Base-by-base conservation (phyloP, 257 asterid genomes). In the Solanum sitiens region DNA sequence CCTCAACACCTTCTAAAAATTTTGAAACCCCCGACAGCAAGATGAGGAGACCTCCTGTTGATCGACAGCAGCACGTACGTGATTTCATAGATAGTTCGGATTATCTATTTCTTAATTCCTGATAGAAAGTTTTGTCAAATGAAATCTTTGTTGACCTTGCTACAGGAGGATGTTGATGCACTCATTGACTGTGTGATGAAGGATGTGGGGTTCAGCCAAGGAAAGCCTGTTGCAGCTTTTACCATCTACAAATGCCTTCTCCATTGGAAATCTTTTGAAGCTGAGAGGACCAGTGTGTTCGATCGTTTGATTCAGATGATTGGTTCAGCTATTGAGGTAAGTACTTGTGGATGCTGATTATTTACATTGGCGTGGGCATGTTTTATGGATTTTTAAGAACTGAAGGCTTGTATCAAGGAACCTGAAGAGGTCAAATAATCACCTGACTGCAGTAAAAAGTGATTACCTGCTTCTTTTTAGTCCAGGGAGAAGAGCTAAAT, bases 261-360 rank as follows among this genome's bases (percentile, higher is more conserved):
- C 90, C 96, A 97, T 89, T 97, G 99, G 99, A 95, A 94, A 92
- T 97, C 99, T 86, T 97, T 97, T 86, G 99, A 97, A 96, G 99
- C 99, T 42, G 99, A 97, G 80, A 94, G 98, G 85, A 97, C 99
- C 50, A 97, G 99, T 87, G 99, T 97, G 74, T 97, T 97, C 90
- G 99, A 97, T 91, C 99, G 98, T 86, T 96, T 97, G 92, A 92
- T 97, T 94, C 95, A 95, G 91, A 97, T 96, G 99, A 92, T 97
- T 88, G 99, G 99, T 90, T 95, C 98, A 59, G 98, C 98, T 90
- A 96, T 97, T 73, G 98, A 95, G 98, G 99, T 96, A 92, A 35
- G 88, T 86, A 61, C 86, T 85, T 35, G 33, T 68, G 84, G 84
- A 86, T 53, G 45, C 85, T 47, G 44, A 50, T 82, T 82, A 32